A percentile compares a stretch with the other conserved stretches of the same genome.
Evolutionary conservation across 257 asterid genomes (phyloP).

Genomic region (Solanum rostratum): DNA sequence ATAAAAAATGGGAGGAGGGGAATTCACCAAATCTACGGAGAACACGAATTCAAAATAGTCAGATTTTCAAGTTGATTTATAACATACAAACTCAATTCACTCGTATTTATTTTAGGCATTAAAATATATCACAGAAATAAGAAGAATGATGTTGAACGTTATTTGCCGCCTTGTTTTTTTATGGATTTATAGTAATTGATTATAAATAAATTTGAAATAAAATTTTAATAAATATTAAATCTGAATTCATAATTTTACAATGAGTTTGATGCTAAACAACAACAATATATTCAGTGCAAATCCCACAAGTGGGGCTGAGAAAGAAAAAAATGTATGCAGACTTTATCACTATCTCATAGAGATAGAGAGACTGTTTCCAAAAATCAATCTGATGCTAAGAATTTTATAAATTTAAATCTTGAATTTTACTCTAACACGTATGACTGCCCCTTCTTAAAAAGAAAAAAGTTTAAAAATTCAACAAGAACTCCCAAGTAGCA

Average conservation of each 20-base stretch:
- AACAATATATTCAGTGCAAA: too few relatives aligned
- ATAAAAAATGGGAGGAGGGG: background rate
- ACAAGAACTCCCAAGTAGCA: background rate
- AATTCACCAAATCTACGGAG: background rate
- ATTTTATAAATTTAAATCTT: background rate
- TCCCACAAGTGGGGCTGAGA: too few relatives aligned
- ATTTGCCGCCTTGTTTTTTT: too few relatives aligned
- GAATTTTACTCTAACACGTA: background rate
- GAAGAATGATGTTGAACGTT: background rate
- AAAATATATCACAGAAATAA: background rate
- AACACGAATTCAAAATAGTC: background rate
- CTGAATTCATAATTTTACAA: background rate
- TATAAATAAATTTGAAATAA: background rate
- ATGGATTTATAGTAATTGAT: too few relatives aligned
- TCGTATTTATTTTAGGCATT: too few relatives aligned
- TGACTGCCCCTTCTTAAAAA: background rate
- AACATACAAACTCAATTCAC: background rate
- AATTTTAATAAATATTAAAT: background rate
- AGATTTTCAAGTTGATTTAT: rapidly evolving
- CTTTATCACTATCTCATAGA: too few relatives aligned
- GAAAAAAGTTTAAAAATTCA: background rate
- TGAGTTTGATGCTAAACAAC: too few relatives aligned
- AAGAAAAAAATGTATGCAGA: too few relatives aligned
- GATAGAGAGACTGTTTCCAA: too few relatives aligned
- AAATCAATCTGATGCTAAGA: too few relatives aligned